phyloP scores from a whole-genome alignment of 805 yeast species.

The Metschnikowia noctiluminum region DNA sequence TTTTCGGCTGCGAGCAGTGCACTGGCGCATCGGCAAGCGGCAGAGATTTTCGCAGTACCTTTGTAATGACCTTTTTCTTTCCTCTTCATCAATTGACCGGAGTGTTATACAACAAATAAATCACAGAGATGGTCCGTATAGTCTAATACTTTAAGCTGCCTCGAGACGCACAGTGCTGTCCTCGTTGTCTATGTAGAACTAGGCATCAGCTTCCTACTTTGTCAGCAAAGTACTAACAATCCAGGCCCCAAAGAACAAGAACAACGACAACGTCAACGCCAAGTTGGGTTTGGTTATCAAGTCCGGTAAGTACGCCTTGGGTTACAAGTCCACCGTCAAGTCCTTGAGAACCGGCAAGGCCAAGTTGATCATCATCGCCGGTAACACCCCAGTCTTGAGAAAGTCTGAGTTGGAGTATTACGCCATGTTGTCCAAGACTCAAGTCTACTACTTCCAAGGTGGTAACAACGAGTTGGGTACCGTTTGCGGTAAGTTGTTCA shows the following conservation, averaged over 20 bases:
- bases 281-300: constrained; percentile 97
- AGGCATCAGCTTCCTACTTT: background rate
- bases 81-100: constrained; percentile 65
- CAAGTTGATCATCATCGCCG: constrained; percentile 95
- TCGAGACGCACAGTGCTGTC: too few species aligned
- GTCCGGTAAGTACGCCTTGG: constrained; percentile 99
- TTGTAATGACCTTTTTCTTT: background rate
- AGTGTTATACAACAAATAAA: constrained; percentile 57
- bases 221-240: constrained; percentile 38
- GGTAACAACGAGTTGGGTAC: constrained; percentile 99
- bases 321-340: constrained; percentile 98
- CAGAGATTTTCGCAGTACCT: constrained; percentile 15
- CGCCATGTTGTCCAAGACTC: constrained; percentile 99
- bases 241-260: constrained; percentile 94
- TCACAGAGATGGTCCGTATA: constrained; percentile 95
- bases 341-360: constrained; percentile 98
- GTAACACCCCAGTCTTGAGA: constrained; percentile 99
- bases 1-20: background rate
- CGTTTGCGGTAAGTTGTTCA: constrained; percentile 99
- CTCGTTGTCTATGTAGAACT: background rate
- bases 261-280: constrained; percentile 94
- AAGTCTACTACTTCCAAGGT: constrained; percentile 98
- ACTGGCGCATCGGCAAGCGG: constrained; percentile 8
- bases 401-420: constrained; percentile 99
- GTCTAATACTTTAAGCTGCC: constrained; percentile 8